A percentile compares a stretch with the other conserved stretches of the same genome.
Conservation (phyloP, 2,329 filamentous ascomycete genomes). For the Fusarium sororula region DNA sequence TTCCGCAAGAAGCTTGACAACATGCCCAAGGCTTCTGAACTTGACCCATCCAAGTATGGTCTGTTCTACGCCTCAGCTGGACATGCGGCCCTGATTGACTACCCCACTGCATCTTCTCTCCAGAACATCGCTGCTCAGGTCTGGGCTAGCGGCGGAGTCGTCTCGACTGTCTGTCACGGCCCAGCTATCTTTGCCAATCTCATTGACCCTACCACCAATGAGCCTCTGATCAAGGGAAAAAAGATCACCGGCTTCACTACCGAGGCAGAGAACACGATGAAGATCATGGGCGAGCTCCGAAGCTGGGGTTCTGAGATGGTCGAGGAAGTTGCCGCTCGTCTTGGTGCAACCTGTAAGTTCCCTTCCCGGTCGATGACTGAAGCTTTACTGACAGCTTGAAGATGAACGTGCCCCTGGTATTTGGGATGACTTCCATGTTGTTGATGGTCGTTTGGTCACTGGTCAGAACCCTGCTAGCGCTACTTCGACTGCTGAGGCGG, state of each 20-base stretch:
- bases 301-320: constrained; percentile 5
- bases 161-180: constrained; percentile 10
- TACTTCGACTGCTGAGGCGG: constrained; percentile 1
- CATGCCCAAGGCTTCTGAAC: constrained; percentile 47
- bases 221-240: constrained; percentile 16
- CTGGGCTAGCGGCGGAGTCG: not conserved
- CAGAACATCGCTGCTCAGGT: constrained; percentile 7
- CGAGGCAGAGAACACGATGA: not conserved
- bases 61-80: constrained; percentile 34
- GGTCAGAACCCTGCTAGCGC: constrained; percentile 18
- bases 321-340: constrained; percentile 1
- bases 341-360: constrained; percentile 9
- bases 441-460: constrained; percentile 11
- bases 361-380: rapidly evolving
- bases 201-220: not conserved
- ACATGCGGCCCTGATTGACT: constrained; percentile 13
- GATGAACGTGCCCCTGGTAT: constrained; percentile 5
- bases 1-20: constrained; percentile 57
- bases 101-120: constrained; percentile 2
- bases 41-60: constrained; percentile 37
- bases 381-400: not conserved
- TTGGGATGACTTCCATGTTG: constrained; percentile 10
- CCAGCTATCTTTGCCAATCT: constrained; percentile 14
- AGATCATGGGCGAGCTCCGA: constrained; percentile 5
- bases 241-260: constrained; percentile 11